A percentile compares a stretch with the other conserved stretches of the same genome.
Conservation (phyloP, 2,329 filamentous ascomycete species). For the Cladosporium cucumerinum region DNA sequence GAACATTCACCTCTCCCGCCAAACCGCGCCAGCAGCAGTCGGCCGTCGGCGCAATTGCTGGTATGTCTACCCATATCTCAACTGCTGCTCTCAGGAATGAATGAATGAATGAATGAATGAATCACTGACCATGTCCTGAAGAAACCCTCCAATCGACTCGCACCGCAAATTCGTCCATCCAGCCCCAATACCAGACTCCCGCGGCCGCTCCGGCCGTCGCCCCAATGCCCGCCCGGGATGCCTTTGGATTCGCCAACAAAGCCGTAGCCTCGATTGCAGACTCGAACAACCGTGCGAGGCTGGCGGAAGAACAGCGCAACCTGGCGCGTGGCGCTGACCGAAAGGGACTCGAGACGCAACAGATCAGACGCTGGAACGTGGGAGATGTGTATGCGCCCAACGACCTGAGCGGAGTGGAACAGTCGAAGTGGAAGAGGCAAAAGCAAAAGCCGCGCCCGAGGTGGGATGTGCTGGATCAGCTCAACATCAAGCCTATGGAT, state of each 20-base stretch:
- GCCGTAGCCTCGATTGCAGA: conserved; percentile 6
- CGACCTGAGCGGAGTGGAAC: conserved; percentile 75
- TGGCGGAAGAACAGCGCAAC: conserved; percentile 1
- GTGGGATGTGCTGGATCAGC: conserved; percentile 70
- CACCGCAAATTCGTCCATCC: not conserved
- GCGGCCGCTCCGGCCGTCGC: not conserved
- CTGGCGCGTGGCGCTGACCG: conserved; percentile 5
- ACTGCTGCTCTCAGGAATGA: not conserved
- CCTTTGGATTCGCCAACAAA: conserved; percentile 18
- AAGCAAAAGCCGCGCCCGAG: conserved; percentile 46
- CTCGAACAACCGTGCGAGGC: not conserved
- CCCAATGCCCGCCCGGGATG: not conserved
- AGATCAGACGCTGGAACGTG: conserved; percentile 66
- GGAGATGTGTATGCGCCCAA: conserved; percentile 91
- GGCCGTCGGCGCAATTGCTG: conserved; percentile 27
- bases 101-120: not conserved
- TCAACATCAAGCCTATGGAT: conserved; percentile 75
- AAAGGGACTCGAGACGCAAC: conserved; percentile 58
- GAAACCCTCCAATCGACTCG: conserved; percentile 18
- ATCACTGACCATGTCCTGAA: not conserved
- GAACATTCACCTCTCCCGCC: conserved; percentile 25
- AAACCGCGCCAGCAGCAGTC: conserved; percentile 23
- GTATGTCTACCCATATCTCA: conserved; percentile 16
- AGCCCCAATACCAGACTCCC: conserved; percentile 12
- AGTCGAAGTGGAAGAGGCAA: conserved; percentile 71